Evolutionary conservation across 495 filamentous ascomycete genomes (phyloP).

Genomic region (Extremus antarcticus): DNA sequence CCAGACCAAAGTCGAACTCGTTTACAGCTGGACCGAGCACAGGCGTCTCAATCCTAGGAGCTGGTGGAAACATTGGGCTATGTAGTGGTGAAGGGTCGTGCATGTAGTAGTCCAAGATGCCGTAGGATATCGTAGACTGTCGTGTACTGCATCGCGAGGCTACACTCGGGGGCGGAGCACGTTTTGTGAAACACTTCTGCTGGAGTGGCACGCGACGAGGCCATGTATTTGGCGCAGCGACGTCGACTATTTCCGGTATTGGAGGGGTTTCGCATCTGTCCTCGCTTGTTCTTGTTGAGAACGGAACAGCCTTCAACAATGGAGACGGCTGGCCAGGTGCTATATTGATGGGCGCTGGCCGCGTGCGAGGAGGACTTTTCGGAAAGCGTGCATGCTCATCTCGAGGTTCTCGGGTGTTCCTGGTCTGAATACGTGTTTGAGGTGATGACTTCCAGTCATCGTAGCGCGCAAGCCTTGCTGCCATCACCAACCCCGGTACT

Average conservation of each 20-base stretch:
- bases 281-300: background rate
- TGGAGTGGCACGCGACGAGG: slow-evolving; percentile 2
- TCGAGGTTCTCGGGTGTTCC: background rate
- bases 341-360: background rate
- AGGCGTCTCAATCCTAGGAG: background rate
- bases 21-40: slow-evolving; percentile 11
- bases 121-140: slow-evolving; percentile 14
- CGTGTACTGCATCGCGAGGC: background rate
- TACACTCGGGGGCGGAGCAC: background rate
- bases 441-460: background rate
- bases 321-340: background rate
- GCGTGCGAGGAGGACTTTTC: background rate
- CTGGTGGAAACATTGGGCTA: slow-evolving; percentile 4
- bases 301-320: background rate
- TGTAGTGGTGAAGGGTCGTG: slow-evolving; percentile 6
- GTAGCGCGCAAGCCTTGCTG: background rate
- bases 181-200: background rate
- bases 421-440: background rate
- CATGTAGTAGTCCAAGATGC: slow-evolving; percentile 15
- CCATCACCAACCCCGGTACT: background rate
- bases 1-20: slow-evolving; percentile 16
- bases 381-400: background rate
- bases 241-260: slow-evolving; percentile 9
- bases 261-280: background rate
- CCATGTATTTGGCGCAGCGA: slow-evolving; percentile 9